Evolutionary conservation across 768 basidiomycete species (phyloP).

Genomic region (Pulveroboletus ravenelii): DNA sequence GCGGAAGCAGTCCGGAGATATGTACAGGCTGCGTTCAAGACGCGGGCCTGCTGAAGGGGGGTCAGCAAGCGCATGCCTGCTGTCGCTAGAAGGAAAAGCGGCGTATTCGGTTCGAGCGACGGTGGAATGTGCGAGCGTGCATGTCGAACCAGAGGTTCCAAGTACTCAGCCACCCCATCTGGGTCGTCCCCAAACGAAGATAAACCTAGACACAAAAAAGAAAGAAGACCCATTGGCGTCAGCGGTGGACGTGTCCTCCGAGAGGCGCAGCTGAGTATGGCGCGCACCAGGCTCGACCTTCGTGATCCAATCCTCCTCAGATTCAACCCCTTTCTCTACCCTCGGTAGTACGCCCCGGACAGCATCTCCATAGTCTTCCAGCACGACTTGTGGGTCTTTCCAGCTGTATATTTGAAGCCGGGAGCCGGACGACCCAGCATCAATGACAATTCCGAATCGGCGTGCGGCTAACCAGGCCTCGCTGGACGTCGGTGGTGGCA

Average conservation of each 20-base stretch:
- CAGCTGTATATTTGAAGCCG: conserved; percentile 96
- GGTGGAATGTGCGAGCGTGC: conserved; percentile 83
- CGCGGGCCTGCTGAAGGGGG: conserved; percentile 57
- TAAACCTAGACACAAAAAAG: conserved; percentile 54
- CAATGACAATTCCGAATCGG: conserved; percentile 91
- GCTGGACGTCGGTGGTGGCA: conserved; percentile 71
- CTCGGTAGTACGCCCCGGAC: conserved; percentile 62
- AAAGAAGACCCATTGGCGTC: neutral
- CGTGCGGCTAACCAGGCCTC: conserved; percentile 76
- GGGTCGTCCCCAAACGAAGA: conserved; percentile 75
- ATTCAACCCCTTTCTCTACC: conserved; percentile 86
- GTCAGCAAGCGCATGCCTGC: conserved; percentile 94
- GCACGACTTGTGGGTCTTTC: conserved; percentile 70
- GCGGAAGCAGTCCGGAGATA: conserved; percentile 71
- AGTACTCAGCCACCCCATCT: conserved; percentile 65
- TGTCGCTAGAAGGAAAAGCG: conserved; percentile 91
- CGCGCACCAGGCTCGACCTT: conserved; percentile 91
- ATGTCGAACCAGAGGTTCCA: conserved; percentile 79
- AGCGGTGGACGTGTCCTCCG: neutral
- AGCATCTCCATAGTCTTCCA: conserved; percentile 46
- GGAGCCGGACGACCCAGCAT: conserved; percentile 97
- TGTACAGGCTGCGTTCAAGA: conserved; percentile 73
- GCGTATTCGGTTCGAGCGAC: conserved; percentile 77
- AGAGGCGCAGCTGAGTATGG: neutral
- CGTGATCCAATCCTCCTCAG: conserved; percentile 79